phyloP scores from a whole-genome alignment of 495 filamentous ascomycete species.

The Annulohypoxylon stygium region DNA sequence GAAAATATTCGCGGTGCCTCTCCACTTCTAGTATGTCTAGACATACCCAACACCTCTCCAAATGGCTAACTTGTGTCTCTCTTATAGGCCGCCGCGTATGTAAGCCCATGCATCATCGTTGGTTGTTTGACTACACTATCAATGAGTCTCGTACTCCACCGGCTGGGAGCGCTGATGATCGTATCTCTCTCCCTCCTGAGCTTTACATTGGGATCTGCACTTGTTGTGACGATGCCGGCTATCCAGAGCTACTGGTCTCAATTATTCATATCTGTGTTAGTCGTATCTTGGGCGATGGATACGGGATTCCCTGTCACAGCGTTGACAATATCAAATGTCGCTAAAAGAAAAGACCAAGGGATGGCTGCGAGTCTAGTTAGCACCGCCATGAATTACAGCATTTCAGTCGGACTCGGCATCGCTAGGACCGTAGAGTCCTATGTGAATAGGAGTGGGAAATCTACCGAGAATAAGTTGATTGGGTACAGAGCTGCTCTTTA shows the following conservation, averaged over 20 bases:
- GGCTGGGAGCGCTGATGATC: constrained; percentile 56
- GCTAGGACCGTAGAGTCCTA: constrained; percentile 73
- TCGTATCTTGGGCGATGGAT: constrained; percentile 71
- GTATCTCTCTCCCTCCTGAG: constrained; percentile 63
- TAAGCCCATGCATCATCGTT: constrained; percentile 41
- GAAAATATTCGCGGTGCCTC: constrained; percentile 60
- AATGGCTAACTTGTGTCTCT: constrained; percentile 4
- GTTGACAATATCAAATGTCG: constrained; percentile 66
- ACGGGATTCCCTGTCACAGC: constrained; percentile 70
- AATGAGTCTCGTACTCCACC: constrained; percentile 60
- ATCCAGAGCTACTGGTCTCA: constrained; percentile 69
- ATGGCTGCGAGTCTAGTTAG: constrained; percentile 72
- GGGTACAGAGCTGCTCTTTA: constrained; percentile 71
- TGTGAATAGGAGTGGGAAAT: constrained; percentile 60
- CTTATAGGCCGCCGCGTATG: constrained; percentile 41
- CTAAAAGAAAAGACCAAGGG: constrained; percentile 68
- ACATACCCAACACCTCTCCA: constrained; percentile 48
- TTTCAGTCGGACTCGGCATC: constrained; percentile 74
- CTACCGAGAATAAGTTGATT: constrained; percentile 47
- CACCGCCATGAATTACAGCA: constrained; percentile 75
- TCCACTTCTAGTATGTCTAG: constrained; percentile 60
- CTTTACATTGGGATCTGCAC: constrained; percentile 58
- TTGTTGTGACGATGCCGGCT: constrained; percentile 61
- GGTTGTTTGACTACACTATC: constrained; percentile 58
- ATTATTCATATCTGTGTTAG: constrained; percentile 64